Evolutionary conservation across 345 rosid genomes (phyloP).

Genomic region (Durio zibethinus): DNA sequence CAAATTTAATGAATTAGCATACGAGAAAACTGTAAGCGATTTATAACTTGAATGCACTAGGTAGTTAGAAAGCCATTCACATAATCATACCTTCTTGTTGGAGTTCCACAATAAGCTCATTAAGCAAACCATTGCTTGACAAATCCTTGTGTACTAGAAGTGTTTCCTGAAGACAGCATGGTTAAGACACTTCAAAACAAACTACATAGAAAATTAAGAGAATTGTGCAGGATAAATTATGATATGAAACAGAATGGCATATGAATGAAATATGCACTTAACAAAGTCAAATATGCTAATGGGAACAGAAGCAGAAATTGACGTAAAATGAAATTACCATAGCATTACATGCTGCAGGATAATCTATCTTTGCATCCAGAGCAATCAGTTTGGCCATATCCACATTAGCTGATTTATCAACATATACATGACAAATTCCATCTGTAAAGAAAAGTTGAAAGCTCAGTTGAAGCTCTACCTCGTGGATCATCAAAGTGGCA

Average conservation of each 20-base stretch:
- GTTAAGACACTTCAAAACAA: slow-evolving; percentile 3
- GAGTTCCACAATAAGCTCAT: slow-evolving; percentile 23
- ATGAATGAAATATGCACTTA: neutral
- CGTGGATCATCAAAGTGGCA: neutral
- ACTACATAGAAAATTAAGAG: neutral
- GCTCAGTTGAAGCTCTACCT: neutral
- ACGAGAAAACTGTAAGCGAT: neutral
- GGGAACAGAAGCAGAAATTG: neutral
- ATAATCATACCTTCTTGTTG: slow-evolving; percentile 26
- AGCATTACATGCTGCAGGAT: slow-evolving; percentile 77
- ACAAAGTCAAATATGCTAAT: neutral
- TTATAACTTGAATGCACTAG: neutral
- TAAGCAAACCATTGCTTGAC: slow-evolving; percentile 7
- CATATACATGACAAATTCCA: slow-evolving; percentile 72
- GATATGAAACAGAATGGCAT: neutral
- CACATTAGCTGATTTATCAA: slow-evolving; percentile 63
- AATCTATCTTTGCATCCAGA: slow-evolving; percentile 69
- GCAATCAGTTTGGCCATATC: slow-evolving; percentile 55
- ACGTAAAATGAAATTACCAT: slow-evolving; percentile 41
- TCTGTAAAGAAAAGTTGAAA: slow-evolving; percentile 31
- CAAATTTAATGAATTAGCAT: neutral
- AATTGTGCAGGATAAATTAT: neutral
- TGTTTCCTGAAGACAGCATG: slow-evolving; percentile 27
- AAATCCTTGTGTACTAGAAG: slow-evolving; percentile 36
- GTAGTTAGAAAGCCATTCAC: neutral